These are phyloP conservation scores for Psilocybe sp. DNA, from an alignment of 768 basidiomycete species.

Conservation along the genomic window DNA sequence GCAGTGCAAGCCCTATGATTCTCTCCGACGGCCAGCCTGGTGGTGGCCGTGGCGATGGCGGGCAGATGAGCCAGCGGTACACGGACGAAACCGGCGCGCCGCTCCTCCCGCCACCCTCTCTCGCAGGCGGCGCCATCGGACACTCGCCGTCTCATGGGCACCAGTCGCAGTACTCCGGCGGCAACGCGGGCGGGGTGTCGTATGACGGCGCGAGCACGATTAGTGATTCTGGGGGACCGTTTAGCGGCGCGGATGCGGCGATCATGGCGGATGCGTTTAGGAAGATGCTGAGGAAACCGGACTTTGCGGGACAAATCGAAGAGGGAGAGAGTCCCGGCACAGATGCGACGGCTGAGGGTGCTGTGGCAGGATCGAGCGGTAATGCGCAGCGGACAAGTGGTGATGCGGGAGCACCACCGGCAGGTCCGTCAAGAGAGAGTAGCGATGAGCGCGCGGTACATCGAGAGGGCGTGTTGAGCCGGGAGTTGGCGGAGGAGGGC, in stretches of 20 bases:
- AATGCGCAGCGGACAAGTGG: slow-evolving; percentile 28
- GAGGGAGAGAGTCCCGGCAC: slow-evolving; percentile 65
- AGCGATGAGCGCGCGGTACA: too few species aligned
- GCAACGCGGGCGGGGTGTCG: slow-evolving; percentile 17
- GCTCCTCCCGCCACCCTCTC: slow-evolving; percentile 22
- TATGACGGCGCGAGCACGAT: slow-evolving; percentile 76
- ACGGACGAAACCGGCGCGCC: slow-evolving; percentile 25
- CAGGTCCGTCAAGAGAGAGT: slow-evolving; percentile 3
- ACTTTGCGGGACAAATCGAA: slow-evolving; percentile 73
- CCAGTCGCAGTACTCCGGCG: slow-evolving; percentile 6
- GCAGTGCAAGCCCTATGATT: slow-evolving; percentile 84
- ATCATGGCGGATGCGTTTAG: slow-evolving; percentile 94
- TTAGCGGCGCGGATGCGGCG: slow-evolving; percentile 84
- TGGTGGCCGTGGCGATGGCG: slow-evolving; percentile 8
- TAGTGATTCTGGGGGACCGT: slow-evolving; percentile 67
- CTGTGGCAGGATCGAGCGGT: neutral
- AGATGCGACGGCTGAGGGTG: slow-evolving; percentile 4
- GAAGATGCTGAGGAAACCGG: slow-evolving; percentile 84
- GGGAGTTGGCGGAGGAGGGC: slow-evolving; percentile 88
- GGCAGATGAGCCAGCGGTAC: slow-evolving; percentile 16
- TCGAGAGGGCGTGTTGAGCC: slow-evolving; percentile 46
- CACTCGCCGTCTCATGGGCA: neutral
- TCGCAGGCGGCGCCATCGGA: neutral
- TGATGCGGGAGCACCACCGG: slow-evolving; percentile 2
- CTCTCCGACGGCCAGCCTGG: slow-evolving; percentile 42